phyloP scores from a whole-genome alignment of 331 rosid genomes.

The Rhamnella rubrinervis region DNA sequence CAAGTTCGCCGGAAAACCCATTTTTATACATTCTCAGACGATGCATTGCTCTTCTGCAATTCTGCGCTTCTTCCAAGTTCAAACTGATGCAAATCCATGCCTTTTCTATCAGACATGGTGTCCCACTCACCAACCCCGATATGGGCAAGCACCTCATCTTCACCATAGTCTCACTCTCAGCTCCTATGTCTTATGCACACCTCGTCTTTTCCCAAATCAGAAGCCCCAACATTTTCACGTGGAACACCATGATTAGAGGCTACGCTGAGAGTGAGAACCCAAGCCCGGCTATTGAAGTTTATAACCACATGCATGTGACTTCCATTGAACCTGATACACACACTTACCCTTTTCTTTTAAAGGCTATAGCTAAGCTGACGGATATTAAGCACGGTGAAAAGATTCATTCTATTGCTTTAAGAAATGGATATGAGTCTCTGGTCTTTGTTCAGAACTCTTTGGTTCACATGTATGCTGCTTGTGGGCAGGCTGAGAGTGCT shows the following conservation, averaged over 20 bases:
- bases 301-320: conserved; percentile 44
- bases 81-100: conserved; percentile 79
- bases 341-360: conserved; percentile 80
- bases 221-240: conserved; percentile 65
- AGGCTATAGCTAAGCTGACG: conserved; percentile 69
- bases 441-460: conserved; percentile 74
- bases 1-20: conserved; percentile 31
- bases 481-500: conserved; percentile 65
- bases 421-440: conserved; percentile 76
- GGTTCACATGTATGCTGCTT: conserved; percentile 70
- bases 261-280: conserved; percentile 63
- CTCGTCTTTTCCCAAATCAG: conserved; percentile 40
- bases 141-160: conserved; percentile 75
- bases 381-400: conserved; percentile 54
- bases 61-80: conserved; percentile 59
- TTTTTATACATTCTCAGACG: conserved; percentile 31
- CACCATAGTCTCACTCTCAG: conserved; percentile 63
- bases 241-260: conserved; percentile 90
- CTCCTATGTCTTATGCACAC: conserved; percentile 66
- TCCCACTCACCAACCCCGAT: conserved; percentile 51
- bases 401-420: conserved; percentile 55
- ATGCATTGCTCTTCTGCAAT: conserved; percentile 68
- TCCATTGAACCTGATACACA: conserved; percentile 68
- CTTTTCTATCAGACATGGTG: conserved; percentile 68
- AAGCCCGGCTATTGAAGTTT: conserved; percentile 43